Evolutionary conservation across 768 basidiomycete species (phyloP).

Genomic region (Macrolepiota albuminosa): DNA sequence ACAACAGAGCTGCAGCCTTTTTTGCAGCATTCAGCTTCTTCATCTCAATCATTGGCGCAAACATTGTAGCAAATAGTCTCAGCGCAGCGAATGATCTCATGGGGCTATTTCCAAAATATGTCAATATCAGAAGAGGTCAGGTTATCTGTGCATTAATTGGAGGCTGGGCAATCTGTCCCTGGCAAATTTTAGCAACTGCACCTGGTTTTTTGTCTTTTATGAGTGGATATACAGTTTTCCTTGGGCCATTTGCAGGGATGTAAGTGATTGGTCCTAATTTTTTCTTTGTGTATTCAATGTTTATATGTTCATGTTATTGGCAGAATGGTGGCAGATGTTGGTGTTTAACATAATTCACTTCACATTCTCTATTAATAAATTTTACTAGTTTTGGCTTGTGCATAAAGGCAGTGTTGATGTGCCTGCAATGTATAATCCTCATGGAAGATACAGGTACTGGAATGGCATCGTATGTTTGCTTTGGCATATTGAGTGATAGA

Average conservation of each 20-base stretch:
- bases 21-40: conserved; percentile 75
- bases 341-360: conserved; percentile 5
- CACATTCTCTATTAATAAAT: background rate
- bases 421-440: conserved; percentile 77
- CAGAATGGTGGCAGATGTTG: conserved; percentile 45
- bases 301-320: background rate
- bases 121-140: conserved; percentile 80
- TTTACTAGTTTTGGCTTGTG: conserved; percentile 68
- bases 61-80: conserved; percentile 72
- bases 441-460: conserved; percentile 76
- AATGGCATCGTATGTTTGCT: conserved; percentile 56
- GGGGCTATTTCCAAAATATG: conserved; percentile 67
- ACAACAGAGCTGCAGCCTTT: conserved; percentile 82
- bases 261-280: background rate
- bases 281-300: background rate
- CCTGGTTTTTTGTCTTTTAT: conserved; percentile 72
- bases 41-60: conserved; percentile 66
- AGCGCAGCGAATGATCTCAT: conserved; percentile 83
- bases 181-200: conserved; percentile 75
- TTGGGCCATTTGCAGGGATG: conserved; percentile 77
- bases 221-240: conserved; percentile 81
- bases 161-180: conserved; percentile 82
- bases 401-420: conserved; percentile 72
- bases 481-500: background rate
- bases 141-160: conserved; percentile 77